Conservation (phyloP, 495 filamentous ascomycete genomes). For the Aspergillus funiculosus region DNA sequence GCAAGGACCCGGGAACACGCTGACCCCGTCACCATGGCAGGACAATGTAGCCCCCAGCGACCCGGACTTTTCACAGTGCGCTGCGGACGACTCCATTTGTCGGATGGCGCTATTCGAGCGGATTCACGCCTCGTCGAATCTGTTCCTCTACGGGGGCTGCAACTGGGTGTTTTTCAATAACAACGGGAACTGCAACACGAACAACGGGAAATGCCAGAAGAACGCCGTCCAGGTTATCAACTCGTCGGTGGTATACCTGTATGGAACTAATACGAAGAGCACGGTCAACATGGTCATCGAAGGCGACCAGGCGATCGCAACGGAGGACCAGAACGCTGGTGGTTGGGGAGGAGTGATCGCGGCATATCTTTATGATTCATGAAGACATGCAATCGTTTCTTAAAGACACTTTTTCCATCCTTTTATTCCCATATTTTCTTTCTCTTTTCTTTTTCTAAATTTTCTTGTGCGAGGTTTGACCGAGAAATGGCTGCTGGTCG, state of each 20-base stretch:
- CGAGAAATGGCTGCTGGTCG: no score
- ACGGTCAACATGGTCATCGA: conserved; percentile 39
- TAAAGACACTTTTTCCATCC: no score
- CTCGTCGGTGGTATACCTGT: conserved; percentile 34
- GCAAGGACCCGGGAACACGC: conserved; percentile 33
- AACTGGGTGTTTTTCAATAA: conserved; percentile 51
- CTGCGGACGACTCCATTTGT: conserved; percentile 29
- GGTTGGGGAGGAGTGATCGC: conserved; percentile 55
- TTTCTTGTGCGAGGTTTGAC: no score
- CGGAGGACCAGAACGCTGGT: conserved; percentile 43
- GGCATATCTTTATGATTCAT: conserved; percentile 31
- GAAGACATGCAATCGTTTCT: no score
- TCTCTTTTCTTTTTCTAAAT: no score
- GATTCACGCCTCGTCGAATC: conserved; percentile 37
- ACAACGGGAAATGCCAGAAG: conserved; percentile 37
- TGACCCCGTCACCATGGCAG: conserved; percentile 44
- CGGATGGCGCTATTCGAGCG: conserved; percentile 38
- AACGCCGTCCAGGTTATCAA: conserved; percentile 36
- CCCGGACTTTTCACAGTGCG: conserved; percentile 35
- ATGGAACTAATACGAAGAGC: conserved; percentile 39
- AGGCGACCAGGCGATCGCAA: conserved; percentile 25
- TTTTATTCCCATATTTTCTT: no score
- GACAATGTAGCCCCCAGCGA: conserved; percentile 33
- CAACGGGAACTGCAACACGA: conserved; percentile 29
- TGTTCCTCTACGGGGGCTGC: conserved; percentile 51